Percentiles rank a stretch among this genome's conserved stretches.
These are phyloP conservation scores for Solanum okadae DNA, from an alignment of 257 asterid genomes.

Conservation along the genomic window DNA sequence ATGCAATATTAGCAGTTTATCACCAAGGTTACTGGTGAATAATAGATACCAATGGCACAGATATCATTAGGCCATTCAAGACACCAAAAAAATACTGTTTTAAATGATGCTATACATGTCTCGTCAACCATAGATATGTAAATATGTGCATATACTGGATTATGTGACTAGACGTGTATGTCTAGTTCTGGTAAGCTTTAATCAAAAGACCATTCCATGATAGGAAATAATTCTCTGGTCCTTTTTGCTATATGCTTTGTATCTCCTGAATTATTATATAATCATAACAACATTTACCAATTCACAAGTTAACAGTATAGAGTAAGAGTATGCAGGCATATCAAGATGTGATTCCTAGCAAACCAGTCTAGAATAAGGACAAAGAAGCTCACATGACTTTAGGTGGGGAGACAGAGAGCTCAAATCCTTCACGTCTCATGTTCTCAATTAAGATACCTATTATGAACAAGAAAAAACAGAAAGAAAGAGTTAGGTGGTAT, in stretches of 20 bases:
- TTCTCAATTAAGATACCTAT: conserved; percentile 95
- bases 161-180: not conserved
- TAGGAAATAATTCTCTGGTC: not conserved
- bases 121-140: not conserved
- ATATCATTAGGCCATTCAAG: not conserved
- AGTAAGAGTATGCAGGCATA: not conserved
- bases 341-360: not conserved
- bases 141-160: not conserved
- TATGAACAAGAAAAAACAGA: not conserved
- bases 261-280: not conserved
- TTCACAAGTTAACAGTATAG: not conserved
- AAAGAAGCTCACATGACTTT: conserved; percentile 85
- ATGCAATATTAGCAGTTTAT: not conserved
- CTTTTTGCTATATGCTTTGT: not conserved
- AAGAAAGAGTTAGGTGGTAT: not conserved
- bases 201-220: not conserved
- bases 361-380: not conserved
- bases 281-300: not conserved
- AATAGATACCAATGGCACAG: not conserved
- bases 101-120: not conserved
- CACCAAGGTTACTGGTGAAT: not conserved
- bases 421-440: conserved; percentile 98
- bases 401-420: conserved; percentile 96
- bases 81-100: not conserved
- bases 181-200: not conserved